Conservation (phyloP, 2,329 filamentous ascomycete species). For the Calonectria pteridis region DNA sequence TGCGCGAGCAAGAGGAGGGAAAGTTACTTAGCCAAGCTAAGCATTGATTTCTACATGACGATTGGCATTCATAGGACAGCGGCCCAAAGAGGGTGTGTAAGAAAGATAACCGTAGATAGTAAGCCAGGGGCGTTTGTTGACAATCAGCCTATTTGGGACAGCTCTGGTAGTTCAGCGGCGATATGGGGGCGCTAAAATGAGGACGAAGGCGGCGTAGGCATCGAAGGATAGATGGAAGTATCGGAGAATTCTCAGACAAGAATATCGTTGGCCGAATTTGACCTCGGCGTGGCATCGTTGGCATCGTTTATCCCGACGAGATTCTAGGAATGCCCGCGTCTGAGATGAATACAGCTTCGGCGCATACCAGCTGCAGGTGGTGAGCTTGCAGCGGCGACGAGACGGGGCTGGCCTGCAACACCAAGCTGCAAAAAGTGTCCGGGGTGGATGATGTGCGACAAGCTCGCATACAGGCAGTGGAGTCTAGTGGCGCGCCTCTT, state of each 20-base stretch:
- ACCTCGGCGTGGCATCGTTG: constrained; percentile 6
- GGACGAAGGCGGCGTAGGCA: constrained; percentile 12
- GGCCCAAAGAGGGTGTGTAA: not conserved
- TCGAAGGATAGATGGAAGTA: not conserved
- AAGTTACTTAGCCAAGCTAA: not conserved
- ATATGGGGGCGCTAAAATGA: constrained; percentile 20
- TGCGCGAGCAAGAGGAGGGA: not conserved
- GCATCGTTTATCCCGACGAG: constrained; percentile 3
- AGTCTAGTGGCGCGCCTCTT: not conserved
- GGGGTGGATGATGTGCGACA: constrained; percentile 27
- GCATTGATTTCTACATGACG: not conserved
- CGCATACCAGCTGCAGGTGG: constrained; percentile 35
- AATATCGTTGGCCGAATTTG: not conserved
- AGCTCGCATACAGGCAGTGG: constrained; percentile 14
- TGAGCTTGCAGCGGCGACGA: not conserved
- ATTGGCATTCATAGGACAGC: not conserved
- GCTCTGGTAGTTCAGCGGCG: constrained; percentile 28
- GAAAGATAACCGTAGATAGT: constrained; percentile 29
- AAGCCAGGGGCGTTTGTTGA: constrained; percentile 52
- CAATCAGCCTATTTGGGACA: constrained; percentile 54
- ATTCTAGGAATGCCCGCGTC: constrained; percentile 28
- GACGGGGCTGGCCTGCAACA: constrained; percentile 2
- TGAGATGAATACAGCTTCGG: constrained; percentile 24
- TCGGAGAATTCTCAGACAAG: not conserved
- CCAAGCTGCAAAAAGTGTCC: constrained; percentile 9